phyloP scores from a whole-genome alignment of 179 eudicot genomes.

The Camellia oleifera region DNA sequence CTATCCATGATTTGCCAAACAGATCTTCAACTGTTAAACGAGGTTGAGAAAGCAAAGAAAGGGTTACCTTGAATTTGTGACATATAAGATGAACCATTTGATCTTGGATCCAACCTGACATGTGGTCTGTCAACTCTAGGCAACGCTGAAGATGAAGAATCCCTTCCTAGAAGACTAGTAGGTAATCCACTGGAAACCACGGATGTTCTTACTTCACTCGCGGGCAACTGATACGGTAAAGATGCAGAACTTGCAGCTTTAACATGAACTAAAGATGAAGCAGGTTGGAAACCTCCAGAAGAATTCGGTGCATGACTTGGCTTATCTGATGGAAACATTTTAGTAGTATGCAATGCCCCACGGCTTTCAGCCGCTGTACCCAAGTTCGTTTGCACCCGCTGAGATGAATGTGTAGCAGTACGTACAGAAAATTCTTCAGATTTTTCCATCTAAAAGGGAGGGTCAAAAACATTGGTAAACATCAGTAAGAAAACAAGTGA shows the following conservation, averaged over 20 bases:
- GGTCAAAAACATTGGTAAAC: slow-evolving; percentile 8
- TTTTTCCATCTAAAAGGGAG: slow-evolving; percentile 63
- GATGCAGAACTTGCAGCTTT: slow-evolving; percentile 49
- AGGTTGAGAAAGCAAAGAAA: slow-evolving; percentile 6
- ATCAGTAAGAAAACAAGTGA: background rate
- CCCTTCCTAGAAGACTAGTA: slow-evolving; percentile 43
- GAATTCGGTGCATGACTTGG: slow-evolving; percentile 36
- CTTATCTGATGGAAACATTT: slow-evolving; percentile 49
- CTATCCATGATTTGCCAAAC: background rate
- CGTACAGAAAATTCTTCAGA: slow-evolving; percentile 54
- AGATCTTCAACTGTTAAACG: background rate
- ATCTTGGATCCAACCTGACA: slow-evolving; percentile 52
- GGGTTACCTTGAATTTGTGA: slow-evolving; percentile 67
- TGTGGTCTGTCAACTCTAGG: slow-evolving; percentile 54
- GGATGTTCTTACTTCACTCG: slow-evolving; percentile 51
- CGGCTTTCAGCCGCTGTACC: slow-evolving; percentile 44
- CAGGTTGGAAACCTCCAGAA: slow-evolving; percentile 48
- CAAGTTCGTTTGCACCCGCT: slow-evolving; percentile 40
- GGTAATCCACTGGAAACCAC: slow-evolving; percentile 42
- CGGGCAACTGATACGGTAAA: slow-evolving; percentile 54
- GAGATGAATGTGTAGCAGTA: slow-evolving; percentile 48
- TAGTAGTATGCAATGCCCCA: slow-evolving; percentile 35
- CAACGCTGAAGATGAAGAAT: slow-evolving; percentile 36
- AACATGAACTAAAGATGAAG: slow-evolving; percentile 41
- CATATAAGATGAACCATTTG: slow-evolving; percentile 46